These are phyloP conservation scores for Psidium guajava DNA, from an alignment of 345 rosid genomes.

Conservation along the genomic window DNA sequence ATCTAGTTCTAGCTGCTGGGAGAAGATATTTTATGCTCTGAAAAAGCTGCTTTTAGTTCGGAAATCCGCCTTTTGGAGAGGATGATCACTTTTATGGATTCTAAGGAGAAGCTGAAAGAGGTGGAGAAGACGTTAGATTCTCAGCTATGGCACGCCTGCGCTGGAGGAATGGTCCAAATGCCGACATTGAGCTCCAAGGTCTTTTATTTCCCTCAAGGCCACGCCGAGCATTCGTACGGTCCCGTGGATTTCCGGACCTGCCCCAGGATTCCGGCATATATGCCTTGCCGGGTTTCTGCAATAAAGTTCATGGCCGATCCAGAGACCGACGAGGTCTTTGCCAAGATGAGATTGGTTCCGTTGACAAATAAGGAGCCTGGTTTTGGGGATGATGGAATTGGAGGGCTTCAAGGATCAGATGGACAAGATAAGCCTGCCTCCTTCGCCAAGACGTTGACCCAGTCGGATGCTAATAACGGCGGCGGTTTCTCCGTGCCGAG, in stretches of 20 bases:
- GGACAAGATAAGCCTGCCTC: conserved; percentile 59
- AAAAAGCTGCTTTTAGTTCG: background rate
- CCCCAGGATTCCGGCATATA: conserved; percentile 28
- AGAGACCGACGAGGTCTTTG: conserved; percentile 56
- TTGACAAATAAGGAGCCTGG: conserved; percentile 2
- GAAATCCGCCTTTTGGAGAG: background rate
- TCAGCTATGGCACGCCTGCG: conserved; percentile 78
- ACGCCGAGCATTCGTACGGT: conserved; percentile 53
- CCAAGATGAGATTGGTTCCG: conserved; percentile 43
- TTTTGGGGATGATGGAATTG: conserved; percentile 26
- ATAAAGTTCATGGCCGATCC: conserved; percentile 67
- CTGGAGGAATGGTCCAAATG: conserved; percentile 79
- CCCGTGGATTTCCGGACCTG: conserved; percentile 37
- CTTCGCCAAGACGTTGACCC: conserved; percentile 67
- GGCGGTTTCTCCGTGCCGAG: conserved; percentile 80
- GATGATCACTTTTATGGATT: conserved; percentile 65
- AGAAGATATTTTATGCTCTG: background rate
- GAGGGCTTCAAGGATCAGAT: conserved; percentile 25
- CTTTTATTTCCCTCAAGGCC: conserved; percentile 69
- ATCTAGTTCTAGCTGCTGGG: background rate
- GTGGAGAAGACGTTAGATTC: conserved; percentile 53
- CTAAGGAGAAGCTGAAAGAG: conserved; percentile 43
- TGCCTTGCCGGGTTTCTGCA: conserved; percentile 35
- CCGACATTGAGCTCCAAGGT: conserved; percentile 44
- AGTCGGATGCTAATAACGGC: conserved; percentile 77